These are phyloP conservation scores for Elasticomyces elasticus DNA, from an alignment of 495 filamentous ascomycete genomes.

Conservation along the genomic window DNA sequence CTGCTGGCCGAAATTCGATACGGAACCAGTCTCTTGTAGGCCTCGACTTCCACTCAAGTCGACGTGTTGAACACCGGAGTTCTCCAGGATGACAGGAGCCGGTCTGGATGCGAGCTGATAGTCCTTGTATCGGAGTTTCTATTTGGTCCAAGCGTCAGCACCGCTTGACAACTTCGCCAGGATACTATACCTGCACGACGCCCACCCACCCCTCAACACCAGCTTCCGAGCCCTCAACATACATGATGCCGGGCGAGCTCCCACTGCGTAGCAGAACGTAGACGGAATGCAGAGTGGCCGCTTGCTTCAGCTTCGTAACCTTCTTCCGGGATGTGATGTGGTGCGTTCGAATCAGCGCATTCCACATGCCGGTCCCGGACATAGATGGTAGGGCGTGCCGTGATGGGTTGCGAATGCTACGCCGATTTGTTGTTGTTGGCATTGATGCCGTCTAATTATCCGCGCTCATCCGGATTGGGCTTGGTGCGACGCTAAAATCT, in stretches of 20 bases:
- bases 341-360: slow-evolving; percentile 62
- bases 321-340: slow-evolving; percentile 79
- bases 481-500: too few species aligned
- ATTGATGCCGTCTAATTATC: too few species aligned
- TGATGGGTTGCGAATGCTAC: too few species aligned
- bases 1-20: slow-evolving; percentile 29
- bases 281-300: slow-evolving; percentile 46
- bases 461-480: too few species aligned
- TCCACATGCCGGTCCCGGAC: slow-evolving; percentile 12
- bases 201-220: slow-evolving; percentile 47
- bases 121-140: slow-evolving; percentile 34
- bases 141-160: neutral
- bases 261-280: slow-evolving; percentile 57
- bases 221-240: slow-evolving; percentile 51
- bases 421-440: too few species aligned
- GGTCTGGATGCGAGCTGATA: slow-evolving; percentile 29
- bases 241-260: slow-evolving; percentile 65
- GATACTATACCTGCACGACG: slow-evolving; percentile 38
- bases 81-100: slow-evolving; percentile 7
- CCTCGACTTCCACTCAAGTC: neutral
- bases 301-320: slow-evolving; percentile 53
- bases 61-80: neutral
- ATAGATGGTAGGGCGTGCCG: too few species aligned
- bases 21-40: slow-evolving; percentile 27
- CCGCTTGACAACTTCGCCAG: neutral